phyloP scores from a whole-genome alignment of 1,139 yeast genomes.

The Debaryomyces fabryi region DNA sequence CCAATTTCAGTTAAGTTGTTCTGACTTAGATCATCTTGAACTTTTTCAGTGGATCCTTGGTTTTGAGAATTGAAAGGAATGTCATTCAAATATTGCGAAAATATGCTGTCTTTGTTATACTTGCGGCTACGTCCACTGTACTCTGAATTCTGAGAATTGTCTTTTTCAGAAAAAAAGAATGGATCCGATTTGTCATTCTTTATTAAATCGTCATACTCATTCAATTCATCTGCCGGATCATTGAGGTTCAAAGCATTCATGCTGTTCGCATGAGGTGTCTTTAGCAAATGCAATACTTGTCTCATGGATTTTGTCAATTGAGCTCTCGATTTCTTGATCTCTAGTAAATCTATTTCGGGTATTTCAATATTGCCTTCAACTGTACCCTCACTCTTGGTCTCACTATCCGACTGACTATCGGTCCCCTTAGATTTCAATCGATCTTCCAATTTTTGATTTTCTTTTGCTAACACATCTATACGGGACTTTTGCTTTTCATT shows the following conservation, averaged over 20 bases:
- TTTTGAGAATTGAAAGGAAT: slow-evolving; percentile 2
- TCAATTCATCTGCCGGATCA: slow-evolving; percentile 14
- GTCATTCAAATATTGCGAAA: slow-evolving; percentile 11
- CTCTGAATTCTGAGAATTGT: background rate
- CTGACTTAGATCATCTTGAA: background rate
- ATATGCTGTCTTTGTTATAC: slow-evolving; percentile 7
- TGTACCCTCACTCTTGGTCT: background rate
- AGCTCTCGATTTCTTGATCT: slow-evolving; percentile 41
- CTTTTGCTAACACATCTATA: slow-evolving; percentile 34
- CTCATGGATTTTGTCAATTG: slow-evolving; percentile 46
- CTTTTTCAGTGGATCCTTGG: background rate
- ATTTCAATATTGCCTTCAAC: slow-evolving; percentile 16
- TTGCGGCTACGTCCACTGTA: slow-evolving; percentile 3
- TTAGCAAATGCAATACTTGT: slow-evolving; percentile 44
- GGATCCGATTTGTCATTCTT: slow-evolving; percentile 17
- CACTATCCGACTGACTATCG: background rate
- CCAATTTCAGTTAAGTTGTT: slow-evolving; percentile 2
- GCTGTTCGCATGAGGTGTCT: slow-evolving; percentile 34
- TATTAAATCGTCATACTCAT: slow-evolving; percentile 23
- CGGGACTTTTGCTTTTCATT: slow-evolving; percentile 38
- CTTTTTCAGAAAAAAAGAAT: slow-evolving; percentile 16
- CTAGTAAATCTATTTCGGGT: slow-evolving; percentile 45
- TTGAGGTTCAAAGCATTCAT: slow-evolving; percentile 26
- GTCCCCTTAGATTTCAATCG: slow-evolving; percentile 6
- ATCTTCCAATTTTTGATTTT: slow-evolving; percentile 17